Base-by-base conservation (phyloP, 345 rosid genomes). In the Linum usitatissimum region DNA sequence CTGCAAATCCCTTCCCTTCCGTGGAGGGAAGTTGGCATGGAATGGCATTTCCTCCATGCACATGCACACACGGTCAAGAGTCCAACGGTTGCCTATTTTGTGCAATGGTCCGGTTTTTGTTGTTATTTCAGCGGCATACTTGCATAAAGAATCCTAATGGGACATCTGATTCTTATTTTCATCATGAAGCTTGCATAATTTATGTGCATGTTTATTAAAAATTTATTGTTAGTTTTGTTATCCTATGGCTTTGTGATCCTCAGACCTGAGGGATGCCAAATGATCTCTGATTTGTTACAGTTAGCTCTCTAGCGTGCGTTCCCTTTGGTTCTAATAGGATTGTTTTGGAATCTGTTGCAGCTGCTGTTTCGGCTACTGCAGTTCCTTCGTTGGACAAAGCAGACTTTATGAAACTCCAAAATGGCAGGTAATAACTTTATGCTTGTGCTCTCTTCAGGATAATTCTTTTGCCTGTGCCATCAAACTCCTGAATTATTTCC, bases 91-190 rank as follows among this genome's bases (percentile, higher is more conserved):
- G 73, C 62, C 75, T 70, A 55, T 89, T 77, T 80, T 66, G 85
- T 89, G 94, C 90, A 83, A 87, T 64, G 96, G 97, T 93, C 99
- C 70, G 99, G 86, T 80, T 89, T 84, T 81, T 86, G 83, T 77
- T 80, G 87, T 81, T 76, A 69, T 21, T 76, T 64, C 69, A 61
- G 79, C 76, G 84, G 80, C 67, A 68, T 40, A 40, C 55, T 59
- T 73, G 68, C 68, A 54, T 77, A 75, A 28, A 39, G 51, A 73
- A 18, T 23, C 42, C 9, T 23, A 54, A 45, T 13, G 12, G 15
- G 62, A 51, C 65, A 57, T 63, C 20, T n/a, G 49, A 19, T 49
- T 62, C 20, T 57, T 15, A 45, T 45, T 31, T 10, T 2, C 23
- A 0, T 60, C 13, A 20, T 21, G 58, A 18, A 19, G 7, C 31